Percentiles rank a stretch among this genome's conserved stretches.
Evolutionary conservation across 129 eudicot species (phyloP).

Genomic region (Flaveria linearis): DNA sequence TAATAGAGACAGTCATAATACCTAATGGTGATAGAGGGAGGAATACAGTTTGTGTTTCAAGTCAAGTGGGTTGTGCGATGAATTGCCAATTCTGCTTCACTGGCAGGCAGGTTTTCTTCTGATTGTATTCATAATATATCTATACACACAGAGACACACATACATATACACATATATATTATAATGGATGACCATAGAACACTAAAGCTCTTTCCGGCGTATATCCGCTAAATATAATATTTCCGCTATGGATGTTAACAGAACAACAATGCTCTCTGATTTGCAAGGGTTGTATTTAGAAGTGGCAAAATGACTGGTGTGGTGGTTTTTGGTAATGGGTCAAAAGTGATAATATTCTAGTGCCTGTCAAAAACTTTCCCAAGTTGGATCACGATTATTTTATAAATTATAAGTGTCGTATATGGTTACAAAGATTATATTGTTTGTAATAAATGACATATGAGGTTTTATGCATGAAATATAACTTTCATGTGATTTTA

Average conservation of each 20-base stretch:
- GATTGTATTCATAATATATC: neutral
- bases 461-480: neutral
- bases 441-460: neutral
- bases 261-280: neutral
- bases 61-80: conserved; percentile 99
- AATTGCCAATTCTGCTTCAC: conserved; percentile 98
- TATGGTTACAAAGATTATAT: neutral
- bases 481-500: neutral
- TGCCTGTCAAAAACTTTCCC: neutral
- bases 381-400: neutral
- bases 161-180: neutral
- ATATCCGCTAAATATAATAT: neutral
- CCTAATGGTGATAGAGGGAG: conserved; percentile 70
- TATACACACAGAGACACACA: too few species aligned
- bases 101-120: conserved; percentile 62
- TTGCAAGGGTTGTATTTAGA: neutral
- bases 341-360: neutral
- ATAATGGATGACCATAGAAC: neutral
- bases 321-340: conserved; percentile 1
- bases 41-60: conserved; percentile 93
- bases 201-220: neutral
- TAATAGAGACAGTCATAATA: conserved; percentile 81
- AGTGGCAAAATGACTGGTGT: neutral
- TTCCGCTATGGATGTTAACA: neutral
- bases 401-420: neutral